phyloP scores from a whole-genome alignment of 2,329 filamentous ascomycete genomes.

The Camillea tinctor region DNA sequence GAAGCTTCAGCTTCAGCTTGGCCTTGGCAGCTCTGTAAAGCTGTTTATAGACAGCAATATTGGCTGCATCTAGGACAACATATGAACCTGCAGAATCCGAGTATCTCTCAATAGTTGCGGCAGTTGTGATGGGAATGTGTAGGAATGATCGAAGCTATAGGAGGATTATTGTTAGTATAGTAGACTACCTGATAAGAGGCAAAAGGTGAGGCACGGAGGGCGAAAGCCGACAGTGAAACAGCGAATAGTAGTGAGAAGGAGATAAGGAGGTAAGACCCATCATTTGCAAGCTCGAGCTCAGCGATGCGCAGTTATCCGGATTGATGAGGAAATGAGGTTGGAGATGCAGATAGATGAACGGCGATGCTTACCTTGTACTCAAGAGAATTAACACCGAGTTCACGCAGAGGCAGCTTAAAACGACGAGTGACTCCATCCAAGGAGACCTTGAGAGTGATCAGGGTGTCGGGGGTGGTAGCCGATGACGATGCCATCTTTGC shows the following conservation, averaged over 20 bases:
- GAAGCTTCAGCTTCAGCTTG: slow-evolving; percentile 94
- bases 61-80: slow-evolving; percentile 74
- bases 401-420: slow-evolving; percentile 85
- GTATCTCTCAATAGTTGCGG: slow-evolving; percentile 81
- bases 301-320: background rate
- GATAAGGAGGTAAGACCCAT: background rate
- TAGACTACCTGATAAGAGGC: slow-evolving; percentile 4
- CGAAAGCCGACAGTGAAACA: too few relatives aligned
- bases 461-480: slow-evolving; percentile 56
- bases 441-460: slow-evolving; percentile 82
- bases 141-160: slow-evolving; percentile 68
- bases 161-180: background rate
- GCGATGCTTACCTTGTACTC: slow-evolving; percentile 72
- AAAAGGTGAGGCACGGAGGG: slow-evolving; percentile 16
- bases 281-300: background rate
- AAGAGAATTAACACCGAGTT: slow-evolving; percentile 71
- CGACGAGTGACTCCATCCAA: slow-evolving; percentile 74
- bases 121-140: slow-evolving; percentile 58
- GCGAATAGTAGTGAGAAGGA: too few relatives aligned
- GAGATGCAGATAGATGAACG: slow-evolving; percentile 4
- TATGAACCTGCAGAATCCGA: slow-evolving; percentile 87
- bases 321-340: background rate
- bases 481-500: slow-evolving; percentile 38
- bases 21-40: slow-evolving; percentile 95
- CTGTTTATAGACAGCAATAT: slow-evolving; percentile 89